Base-by-base conservation (phyloP, 2,329 filamentous ascomycete species). In the Epichloe sibirici region DNA sequence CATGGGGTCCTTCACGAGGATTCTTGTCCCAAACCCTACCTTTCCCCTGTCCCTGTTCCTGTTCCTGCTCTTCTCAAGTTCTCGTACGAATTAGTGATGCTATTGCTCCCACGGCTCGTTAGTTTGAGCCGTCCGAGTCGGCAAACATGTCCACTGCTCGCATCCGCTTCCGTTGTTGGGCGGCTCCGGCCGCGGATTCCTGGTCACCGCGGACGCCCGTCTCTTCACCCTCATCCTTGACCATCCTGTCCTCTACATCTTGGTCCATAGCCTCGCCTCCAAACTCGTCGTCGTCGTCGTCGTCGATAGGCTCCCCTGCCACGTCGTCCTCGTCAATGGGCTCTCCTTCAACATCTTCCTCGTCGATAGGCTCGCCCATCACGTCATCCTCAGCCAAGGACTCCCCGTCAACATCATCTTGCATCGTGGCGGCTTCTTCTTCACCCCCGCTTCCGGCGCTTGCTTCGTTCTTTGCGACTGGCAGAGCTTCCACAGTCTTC, bases 91-190 rank as follows among this genome's bases (percentile, higher is more conserved):
- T 17, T 17, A 1, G 28, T 31, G 28, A 31, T 39, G 37, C 37
- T n/a, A 39, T 39, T 8, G 12, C 13, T 44, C 23, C 42, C 23
- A 44, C 42, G 42, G n/a, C 25, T 43, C 45, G 23, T 40, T 45
- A 48, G 42, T 56, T 59, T 12, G 63, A 65, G 13, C 67, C 77
- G 58, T 86, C 86, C 4, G 84, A 86, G 65, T 86, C 85, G 11
- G 85, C 87, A 78, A 93, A 94, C 87, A 93, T 90, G 63, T 93
- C 88, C 59, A 86, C 86, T 4, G 88, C 87, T 59, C 82, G 82
- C 67, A 88, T 85, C 56, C 85, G 77, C 63, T 79, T 85, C 59
- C 78, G 73, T 57, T 73, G 62, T 53, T 66, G 68, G n/a, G n/a
- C n/a, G 46, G 56, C 53, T 48, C 59, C 55, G 57, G 66, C 34